Base-by-base conservation (phyloP, 805 yeast genomes). In the Metschnikowia borealis region DNA sequence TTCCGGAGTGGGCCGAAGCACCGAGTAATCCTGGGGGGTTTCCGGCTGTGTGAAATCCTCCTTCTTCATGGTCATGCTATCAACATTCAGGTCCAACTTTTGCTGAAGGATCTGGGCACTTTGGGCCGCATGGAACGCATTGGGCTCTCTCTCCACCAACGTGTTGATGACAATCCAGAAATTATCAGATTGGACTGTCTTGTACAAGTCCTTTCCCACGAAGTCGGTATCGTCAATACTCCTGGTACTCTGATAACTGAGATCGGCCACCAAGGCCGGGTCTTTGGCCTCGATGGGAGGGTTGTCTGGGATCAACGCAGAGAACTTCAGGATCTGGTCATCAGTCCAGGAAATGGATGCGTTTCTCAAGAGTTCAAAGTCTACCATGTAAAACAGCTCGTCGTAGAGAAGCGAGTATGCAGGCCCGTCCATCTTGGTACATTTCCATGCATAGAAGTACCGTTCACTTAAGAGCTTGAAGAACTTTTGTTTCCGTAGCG, bases 181-280 rank as follows among this genome's bases (percentile, higher is more conserved):
- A 26, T 56, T 56, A 44, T 57, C 61, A 2, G 61, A 54, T 32
- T 57, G 61, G 3, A 57, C 37, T 6, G 59, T 54, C 18, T 52
- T 55, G 38, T 49, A 49, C 48, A 57, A 50, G 43, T 57, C 59
- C 3, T 26, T 21, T 2, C 59, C 56, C 10, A 17, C 32, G 14
- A 54, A 37, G n/a, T 47, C 44, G 3, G 40, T 38, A 36, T 57
- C 61, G 38, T 47, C 49, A 8, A 54, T 46, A 17, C 45, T 44
- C 13, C 32, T 32, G 20, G 46, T 34, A 46, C 47, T 48, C 21
- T 38, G 44, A 47, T 57, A 57, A 46, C 56, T 48, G 37, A 37
- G 29, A 3, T 37, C 32, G 11, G n/a, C 44, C 11, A 54, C 44
- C n/a, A 44, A 36, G 2, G 26, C 37, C 8, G 38, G 42, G 29